phyloP scores from a whole-genome alignment of 2,329 filamentous ascomycete genomes.

The Iodosphaeria phyllophila region DNA sequence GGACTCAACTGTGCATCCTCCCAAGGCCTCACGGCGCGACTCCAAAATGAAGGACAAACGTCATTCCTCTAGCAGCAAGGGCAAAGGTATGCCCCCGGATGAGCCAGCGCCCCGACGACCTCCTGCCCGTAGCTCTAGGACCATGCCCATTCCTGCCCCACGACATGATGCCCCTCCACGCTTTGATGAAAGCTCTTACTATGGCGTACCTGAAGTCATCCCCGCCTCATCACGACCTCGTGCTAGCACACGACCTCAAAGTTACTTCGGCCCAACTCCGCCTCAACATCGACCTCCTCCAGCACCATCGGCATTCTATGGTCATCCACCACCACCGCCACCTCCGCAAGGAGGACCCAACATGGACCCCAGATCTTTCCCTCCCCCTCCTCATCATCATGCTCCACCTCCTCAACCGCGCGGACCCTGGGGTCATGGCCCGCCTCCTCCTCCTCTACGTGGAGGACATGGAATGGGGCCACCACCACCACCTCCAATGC shows the following conservation, averaged over 20 bases:
- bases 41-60: constrained; percentile 11
- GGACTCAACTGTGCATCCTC: background rate
- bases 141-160: constrained; percentile 13
- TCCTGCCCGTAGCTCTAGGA: constrained; percentile 17
- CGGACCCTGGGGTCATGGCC: background rate
- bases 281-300: too few relatives aligned
- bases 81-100: constrained; percentile 1
- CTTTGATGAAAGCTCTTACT: constrained; percentile 19
- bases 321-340: too few relatives aligned
- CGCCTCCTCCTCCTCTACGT: too few relatives aligned
- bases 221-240: constrained; percentile 18
- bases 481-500: too few relatives aligned
- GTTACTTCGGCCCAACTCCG: constrained; percentile 16
- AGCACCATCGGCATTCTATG: too few relatives aligned
- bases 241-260: constrained; percentile 18
- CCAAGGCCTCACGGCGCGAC: constrained; percentile 12
- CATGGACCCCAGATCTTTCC: constrained; percentile 6
- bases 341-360: too few relatives aligned
- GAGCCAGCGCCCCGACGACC: constrained; percentile 12
- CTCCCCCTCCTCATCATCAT: constrained; percentile 10
- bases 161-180: constrained; percentile 16
- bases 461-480: too few relatives aligned
- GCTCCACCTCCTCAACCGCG: too few relatives aligned
- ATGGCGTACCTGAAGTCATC: constrained; percentile 16
- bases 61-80: constrained; percentile 5